These are phyloP conservation scores for Cryptococcus sp. DNA, from an alignment of 1,284 basidiomycete genomes.

Conservation along the genomic window DNA sequence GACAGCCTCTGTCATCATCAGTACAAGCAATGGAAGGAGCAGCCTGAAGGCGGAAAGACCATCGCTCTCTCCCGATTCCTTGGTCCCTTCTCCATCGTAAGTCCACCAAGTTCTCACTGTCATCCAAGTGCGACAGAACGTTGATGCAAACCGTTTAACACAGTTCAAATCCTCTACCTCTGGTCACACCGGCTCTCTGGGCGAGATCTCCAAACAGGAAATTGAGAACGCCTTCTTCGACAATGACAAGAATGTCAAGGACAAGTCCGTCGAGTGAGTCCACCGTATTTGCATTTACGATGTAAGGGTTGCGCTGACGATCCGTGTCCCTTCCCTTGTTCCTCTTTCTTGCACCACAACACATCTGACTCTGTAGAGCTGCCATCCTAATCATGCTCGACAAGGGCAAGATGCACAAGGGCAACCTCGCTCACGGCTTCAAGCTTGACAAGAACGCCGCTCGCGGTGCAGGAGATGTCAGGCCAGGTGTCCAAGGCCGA, in stretches of 20 bases:
- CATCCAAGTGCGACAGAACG: neutral
- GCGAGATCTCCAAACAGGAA: conserved; percentile 47
- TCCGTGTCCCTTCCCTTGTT: neutral
- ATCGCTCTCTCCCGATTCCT: conserved; percentile 48
- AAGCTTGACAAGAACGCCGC: conserved; percentile 44
- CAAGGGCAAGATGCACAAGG: conserved; percentile 38
- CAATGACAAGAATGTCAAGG: conserved; percentile 48
- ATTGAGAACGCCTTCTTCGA: conserved; percentile 48
- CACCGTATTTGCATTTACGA: neutral
- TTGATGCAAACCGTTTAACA: neutral
- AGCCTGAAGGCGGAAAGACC: conserved; percentile 39
- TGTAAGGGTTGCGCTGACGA: neutral
- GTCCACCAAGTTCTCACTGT: conserved; percentile 13
- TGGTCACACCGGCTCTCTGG: conserved; percentile 45
- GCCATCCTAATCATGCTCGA: conserved; percentile 47
- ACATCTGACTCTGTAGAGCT: conserved; percentile 36
- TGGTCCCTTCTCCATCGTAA: conserved; percentile 46
- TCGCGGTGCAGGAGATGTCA: conserved; percentile 38
- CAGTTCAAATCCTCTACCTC: conserved; percentile 45
- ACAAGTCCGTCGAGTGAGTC: conserved; percentile 50
- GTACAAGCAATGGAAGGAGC: conserved; percentile 46
- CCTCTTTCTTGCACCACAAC: conserved; percentile 1
- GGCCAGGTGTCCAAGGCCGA: conserved; percentile 26
- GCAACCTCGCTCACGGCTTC: conserved; percentile 28
- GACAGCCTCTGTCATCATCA: conserved; percentile 10